Base-by-base conservation (phyloP, 75 land plant genomes). In the Ceratopteris richardii region DNA sequence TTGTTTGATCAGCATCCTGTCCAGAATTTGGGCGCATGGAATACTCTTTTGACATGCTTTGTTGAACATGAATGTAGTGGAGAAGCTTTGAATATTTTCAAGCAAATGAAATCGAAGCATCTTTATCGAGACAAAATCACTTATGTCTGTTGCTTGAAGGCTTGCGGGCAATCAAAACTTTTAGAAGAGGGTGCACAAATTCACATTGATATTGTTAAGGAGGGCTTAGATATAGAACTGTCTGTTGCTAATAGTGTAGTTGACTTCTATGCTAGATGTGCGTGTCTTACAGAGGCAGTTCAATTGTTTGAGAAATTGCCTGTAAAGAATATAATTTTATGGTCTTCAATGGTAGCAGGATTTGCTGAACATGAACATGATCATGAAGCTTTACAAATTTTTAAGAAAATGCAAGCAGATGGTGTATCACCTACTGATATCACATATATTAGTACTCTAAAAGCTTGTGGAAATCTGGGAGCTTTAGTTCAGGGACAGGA, bases 251-350 rank as follows among this genome's bases (percentile, higher is more conserved):
- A 57, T 63, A 58, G 77, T 1, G 16, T 81, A 50, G 57, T 81
- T 31, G 76, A 81, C 66, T 67, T 80, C 75, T 80, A 80, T 61
- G 63, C 73, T 11, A 78, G 66, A 63, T 58, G 67, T 41, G 25
- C 44, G 31, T 27, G 21, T 1, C 37, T 63, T 26, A 18, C 11
- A 7, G 57, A 59, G 33, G 75, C 71, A 28, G 66, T 39, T 19
- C 19, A 52, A 36, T 1, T 77, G 23, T 77, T 72, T 53, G 75
- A 67, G n/a, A 61, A 73, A 67, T 57, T 77, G 63, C 71, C 67
- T 54, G 44, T 63, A 6, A 52, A 56, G 31, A 67, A 67, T 17
- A 47, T 46, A 1, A 71, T 77, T 4, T 37, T 71, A 26, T 77
- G 76, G 66, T 72, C 67, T 40, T 23, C 80, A 5, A 33, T 77